Base-by-base conservation (phyloP, 1,139 yeast genomes). In the Diutina scorzettiae region DNA sequence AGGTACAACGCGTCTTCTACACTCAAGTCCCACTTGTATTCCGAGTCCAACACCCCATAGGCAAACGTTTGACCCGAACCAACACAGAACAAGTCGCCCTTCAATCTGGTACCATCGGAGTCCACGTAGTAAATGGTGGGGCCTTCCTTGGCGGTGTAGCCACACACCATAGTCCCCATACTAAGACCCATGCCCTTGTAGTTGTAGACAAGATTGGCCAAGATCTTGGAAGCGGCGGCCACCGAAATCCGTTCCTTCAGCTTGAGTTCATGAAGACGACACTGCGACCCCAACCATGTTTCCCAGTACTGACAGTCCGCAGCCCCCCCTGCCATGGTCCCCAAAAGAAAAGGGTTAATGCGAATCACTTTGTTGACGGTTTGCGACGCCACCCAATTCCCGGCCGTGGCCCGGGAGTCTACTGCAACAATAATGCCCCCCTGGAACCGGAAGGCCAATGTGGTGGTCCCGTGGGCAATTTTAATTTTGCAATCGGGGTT, bases 261-360 rank as follows among this genome's bases (percentile, higher is more conserved):
- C 57, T 96, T 76, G 55, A 91, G 73, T 62, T 91, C 98, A 60
- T 89, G 95, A 53, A 91, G 68, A 56, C 99, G 75, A 67, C 98
- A 91, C 64, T 91, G 97, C 18, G 95, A 71, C 50, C 98, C 98
- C 49, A 91, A 73, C 97, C 97, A 91, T 24, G 96, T 86, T 66
- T 91, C 97, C 99, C 99, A 91, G 63, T 73, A 93, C 63, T 93
- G 98, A 71, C 99, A 91, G 65, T 91, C 99, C 23, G 98, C 98
- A 42, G 99, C 99, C 69, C 97, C 97, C 64, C 99, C 99, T 30
- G 99, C 99, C 96, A 91, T 81, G 27, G 99, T 91, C 50, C 99
- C 99, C 54, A 91, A 73, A 51, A 91, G 66, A 57, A 84, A 83
- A 43, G 97, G 96, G 62, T 93, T 93, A 64, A 91, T 91, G 61